Evolutionary conservation across 108 stramenopile species (phyloP).

Genomic region (Chaetoceros tenuissimus): DNA sequence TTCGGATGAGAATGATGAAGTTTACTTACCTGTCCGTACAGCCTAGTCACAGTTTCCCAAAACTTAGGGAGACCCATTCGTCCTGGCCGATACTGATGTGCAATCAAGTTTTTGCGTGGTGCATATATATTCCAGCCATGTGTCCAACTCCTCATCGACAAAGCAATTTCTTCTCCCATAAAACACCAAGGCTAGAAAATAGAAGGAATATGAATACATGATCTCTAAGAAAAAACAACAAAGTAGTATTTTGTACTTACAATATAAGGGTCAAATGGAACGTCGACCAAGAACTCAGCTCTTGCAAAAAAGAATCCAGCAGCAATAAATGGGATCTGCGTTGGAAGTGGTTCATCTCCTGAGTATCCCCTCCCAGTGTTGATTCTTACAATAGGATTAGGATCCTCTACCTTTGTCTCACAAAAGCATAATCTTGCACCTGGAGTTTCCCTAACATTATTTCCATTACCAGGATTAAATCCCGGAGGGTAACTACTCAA

Average conservation of each 20-base stretch:
- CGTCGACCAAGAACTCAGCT: slow-evolving; percentile 67
- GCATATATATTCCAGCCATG: slow-evolving; percentile 90
- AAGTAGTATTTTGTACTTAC: no score
- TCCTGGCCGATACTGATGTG: slow-evolving; percentile 85
- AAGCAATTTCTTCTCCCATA: slow-evolving; percentile 94
- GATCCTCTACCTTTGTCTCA: slow-evolving; percentile 36
- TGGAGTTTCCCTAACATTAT: slow-evolving; percentile 1
- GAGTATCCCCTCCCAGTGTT: slow-evolving; percentile 32
- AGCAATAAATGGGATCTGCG: slow-evolving; percentile 65
- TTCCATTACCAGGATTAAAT: slow-evolving; percentile 12
- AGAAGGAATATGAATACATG: no score
- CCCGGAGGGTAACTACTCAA: slow-evolving; percentile 81
- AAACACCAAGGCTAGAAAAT: slow-evolving; percentile 96
- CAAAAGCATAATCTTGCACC: slow-evolving; percentile 57
- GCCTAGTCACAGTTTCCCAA: slow-evolving; percentile 83
- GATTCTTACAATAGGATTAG: slow-evolving; percentile 64
- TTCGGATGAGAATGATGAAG: no score
- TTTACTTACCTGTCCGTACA: slow-evolving; percentile 60
- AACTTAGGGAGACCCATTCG: slow-evolving; percentile 87
- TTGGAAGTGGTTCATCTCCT: slow-evolving; percentile 4
- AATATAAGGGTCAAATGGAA: slow-evolving; percentile 90
- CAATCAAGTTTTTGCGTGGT: slow-evolving; percentile 73
- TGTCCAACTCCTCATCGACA: slow-evolving; percentile 79
- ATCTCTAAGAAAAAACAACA: no score
- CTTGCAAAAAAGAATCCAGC: slow-evolving; percentile 93